Base-by-base conservation (phyloP, 1,284 basidiomycete species). In the Ganoderma lingzhi region DNA sequence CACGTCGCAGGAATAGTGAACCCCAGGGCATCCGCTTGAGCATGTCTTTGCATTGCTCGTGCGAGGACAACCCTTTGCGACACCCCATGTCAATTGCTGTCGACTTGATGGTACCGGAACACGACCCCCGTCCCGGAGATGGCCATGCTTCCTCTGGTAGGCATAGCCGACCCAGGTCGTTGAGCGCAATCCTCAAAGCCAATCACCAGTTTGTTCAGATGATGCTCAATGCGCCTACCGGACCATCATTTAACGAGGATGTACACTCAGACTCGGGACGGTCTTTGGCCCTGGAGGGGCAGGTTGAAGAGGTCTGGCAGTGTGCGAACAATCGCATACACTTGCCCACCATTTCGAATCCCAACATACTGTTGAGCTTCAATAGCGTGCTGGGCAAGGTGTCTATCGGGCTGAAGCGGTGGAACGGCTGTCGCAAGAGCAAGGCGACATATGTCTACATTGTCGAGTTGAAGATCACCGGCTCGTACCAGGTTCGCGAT, bases 391-490 rank as follows among this genome's bases (percentile, higher is more conserved):
- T 61, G 2, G 65, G 59, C 1, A 32, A 32, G 12, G 45, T 62
- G 12, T 58, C n/a, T 9, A 9, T 66, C 45, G 32, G 45, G 45
- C 45, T 66, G 28, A 66, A 66, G 45, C 42, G 65, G 28, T 66
- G 65, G 65, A 56, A 61, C 6, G 58, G 65, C 32, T 66, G 65
- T 28, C 59, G 48, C 45, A 60, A 59, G 37, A 66, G 58, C 65
- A 51, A 30, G 2, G 59, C 59, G 59, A 53, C 58, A 15, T 66
- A 66, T 35, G 65, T 61, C 58, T 66, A 66, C 42, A 45, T 66
- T n/a, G 65, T 66, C 28, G 65, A 66, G 14, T 12, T 65, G 15
- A 48, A 41, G 42, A 48, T 66, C 44, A 32, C 17, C 1, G 2
- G 32, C 28, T 19, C 39, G n/a, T 17, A 8, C 23, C 51, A n/a